phyloP scores from a whole-genome alignment of 129 eudicot genomes.

The Escallonia herrerae region DNA sequence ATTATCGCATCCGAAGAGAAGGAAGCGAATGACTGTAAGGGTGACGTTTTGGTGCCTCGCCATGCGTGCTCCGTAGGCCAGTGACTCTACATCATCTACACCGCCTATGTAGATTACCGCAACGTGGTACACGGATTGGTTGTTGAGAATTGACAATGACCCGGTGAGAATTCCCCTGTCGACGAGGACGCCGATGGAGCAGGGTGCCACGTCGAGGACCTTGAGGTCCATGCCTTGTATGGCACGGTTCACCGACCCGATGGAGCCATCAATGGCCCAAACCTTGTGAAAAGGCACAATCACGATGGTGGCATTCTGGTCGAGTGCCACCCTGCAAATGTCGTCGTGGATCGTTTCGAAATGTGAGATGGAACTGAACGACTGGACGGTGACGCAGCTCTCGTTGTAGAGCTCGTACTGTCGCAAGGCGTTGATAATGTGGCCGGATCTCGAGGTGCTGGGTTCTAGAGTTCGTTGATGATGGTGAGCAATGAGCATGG shows the following conservation, averaged over 20 bases:
- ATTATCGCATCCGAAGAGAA: slow-evolving; percentile 15
- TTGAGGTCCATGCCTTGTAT: slow-evolving; percentile 21
- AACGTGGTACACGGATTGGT: slow-evolving; percentile 15
- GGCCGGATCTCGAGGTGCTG: slow-evolving; percentile 15
- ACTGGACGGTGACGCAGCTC: slow-evolving; percentile 7
- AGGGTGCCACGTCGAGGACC: slow-evolving; percentile 26
- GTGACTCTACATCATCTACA: slow-evolving; percentile 31
- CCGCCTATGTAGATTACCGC: slow-evolving; percentile 35
- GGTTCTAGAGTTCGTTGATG: slow-evolving; percentile 7
- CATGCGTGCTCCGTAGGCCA: slow-evolving; percentile 33
- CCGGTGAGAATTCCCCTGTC: slow-evolving; percentile 35
- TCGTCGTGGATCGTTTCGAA: slow-evolving; percentile 19
- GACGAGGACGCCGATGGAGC: slow-evolving; percentile 27
- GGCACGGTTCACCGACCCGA: slow-evolving; percentile 7
- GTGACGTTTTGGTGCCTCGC: slow-evolving; percentile 14
- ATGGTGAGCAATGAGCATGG: slow-evolving; percentile 30
- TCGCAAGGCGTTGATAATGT: slow-evolving; percentile 31
- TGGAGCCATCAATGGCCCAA: slow-evolving; percentile 29
- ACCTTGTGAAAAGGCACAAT: slow-evolving; percentile 44
- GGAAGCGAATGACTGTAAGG: slow-evolving; percentile 25
- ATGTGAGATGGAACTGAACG: slow-evolving; percentile 26
- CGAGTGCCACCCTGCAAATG: slow-evolving; percentile 24
- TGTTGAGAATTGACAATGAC: slow-evolving; percentile 7
- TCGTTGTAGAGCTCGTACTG: slow-evolving; percentile 17
- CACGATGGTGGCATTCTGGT: slow-evolving; percentile 19